A percentile compares a stretch with the other conserved stretches of the same genome.
phyloP scores from a whole-genome alignment of 2,329 filamentous ascomycete species.

The Ophiocordyceps sinensis region DNA sequence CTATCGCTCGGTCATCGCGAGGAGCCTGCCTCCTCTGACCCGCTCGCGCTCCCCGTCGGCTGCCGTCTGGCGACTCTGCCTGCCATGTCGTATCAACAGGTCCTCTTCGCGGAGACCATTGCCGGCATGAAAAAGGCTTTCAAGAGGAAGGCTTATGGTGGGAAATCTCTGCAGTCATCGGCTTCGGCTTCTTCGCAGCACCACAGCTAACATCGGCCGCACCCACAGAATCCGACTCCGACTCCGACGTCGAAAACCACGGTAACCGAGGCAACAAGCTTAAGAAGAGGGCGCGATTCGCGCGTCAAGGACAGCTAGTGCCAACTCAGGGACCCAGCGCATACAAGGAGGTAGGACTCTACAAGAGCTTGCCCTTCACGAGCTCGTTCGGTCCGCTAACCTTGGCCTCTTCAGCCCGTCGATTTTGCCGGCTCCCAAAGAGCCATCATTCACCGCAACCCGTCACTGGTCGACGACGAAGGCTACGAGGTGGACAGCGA shows the following conservation, averaged over 20 bases:
- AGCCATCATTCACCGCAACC: slow-evolving; percentile 61
- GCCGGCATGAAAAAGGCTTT: slow-evolving; percentile 53
- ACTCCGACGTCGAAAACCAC: slow-evolving; percentile 53
- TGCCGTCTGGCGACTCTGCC: slow-evolving; percentile 2
- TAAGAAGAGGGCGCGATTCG: slow-evolving; percentile 59
- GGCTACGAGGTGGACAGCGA: slow-evolving; percentile 63
- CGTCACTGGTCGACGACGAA: slow-evolving; percentile 59
- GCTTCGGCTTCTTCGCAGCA: slow-evolving; percentile 2
- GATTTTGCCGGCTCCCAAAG: slow-evolving; percentile 61
- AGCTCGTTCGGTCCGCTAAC: slow-evolving; percentile 5
- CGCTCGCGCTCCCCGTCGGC: background rate
- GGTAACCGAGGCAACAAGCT: slow-evolving; percentile 70
- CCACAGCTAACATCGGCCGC: slow-evolving; percentile 8
- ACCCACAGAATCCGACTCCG: slow-evolving; percentile 58
- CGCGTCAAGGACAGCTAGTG: slow-evolving; percentile 55
- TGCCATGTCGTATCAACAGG: slow-evolving; percentile 37
- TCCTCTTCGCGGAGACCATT: slow-evolving; percentile 52
- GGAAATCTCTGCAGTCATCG: slow-evolving; percentile 14
- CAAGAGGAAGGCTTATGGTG: slow-evolving; percentile 46
- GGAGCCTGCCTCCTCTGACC: background rate
- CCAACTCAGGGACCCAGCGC: slow-evolving; percentile 49
- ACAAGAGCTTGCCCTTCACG: slow-evolving; percentile 1
- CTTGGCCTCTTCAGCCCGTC: slow-evolving; percentile 35
- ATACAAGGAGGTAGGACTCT: slow-evolving; percentile 50
- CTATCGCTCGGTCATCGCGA: background rate